Conservation (phyloP, 169 alveolate genomes). For the Plasmodium sp. region DNA sequence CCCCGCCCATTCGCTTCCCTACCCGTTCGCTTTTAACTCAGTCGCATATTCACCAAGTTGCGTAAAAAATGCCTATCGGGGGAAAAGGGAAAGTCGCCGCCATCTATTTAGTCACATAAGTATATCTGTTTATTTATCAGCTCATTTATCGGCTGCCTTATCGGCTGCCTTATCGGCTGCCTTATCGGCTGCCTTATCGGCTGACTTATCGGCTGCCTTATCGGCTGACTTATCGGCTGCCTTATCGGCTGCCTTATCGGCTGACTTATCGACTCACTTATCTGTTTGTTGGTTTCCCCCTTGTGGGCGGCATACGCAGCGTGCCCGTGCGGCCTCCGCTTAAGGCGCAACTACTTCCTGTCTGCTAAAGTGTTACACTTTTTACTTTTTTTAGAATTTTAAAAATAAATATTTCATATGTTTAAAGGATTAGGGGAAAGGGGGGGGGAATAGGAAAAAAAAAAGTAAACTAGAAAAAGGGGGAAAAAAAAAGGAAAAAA, state of each 20-base stretch:
- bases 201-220: too few relatives aligned
- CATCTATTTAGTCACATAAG: background rate
- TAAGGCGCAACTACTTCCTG: background rate
- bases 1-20: background rate
- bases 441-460: constrained; percentile 2
- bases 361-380: constrained; percentile 3
- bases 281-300: background rate
- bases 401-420: constrained; percentile 39
- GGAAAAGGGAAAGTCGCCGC: background rate
- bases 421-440: background rate
- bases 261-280: background rate
- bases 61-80: background rate
- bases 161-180: too few relatives aligned
- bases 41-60: background rate
- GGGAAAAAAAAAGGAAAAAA: background rate
- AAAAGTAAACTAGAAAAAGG: background rate
- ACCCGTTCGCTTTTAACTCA: background rate
- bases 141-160: too few relatives aligned
- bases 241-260: background rate
- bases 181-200: too few relatives aligned
- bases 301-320: background rate
- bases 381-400: constrained; percentile 5
- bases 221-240: too few relatives aligned
- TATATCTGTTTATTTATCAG: too few relatives aligned
- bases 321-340: background rate